A percentile compares a stretch with the other conserved stretches of the same genome.
Conservation (phyloP, 2,329 filamentous ascomycete genomes). For the Sporothrix schenckii region DNA sequence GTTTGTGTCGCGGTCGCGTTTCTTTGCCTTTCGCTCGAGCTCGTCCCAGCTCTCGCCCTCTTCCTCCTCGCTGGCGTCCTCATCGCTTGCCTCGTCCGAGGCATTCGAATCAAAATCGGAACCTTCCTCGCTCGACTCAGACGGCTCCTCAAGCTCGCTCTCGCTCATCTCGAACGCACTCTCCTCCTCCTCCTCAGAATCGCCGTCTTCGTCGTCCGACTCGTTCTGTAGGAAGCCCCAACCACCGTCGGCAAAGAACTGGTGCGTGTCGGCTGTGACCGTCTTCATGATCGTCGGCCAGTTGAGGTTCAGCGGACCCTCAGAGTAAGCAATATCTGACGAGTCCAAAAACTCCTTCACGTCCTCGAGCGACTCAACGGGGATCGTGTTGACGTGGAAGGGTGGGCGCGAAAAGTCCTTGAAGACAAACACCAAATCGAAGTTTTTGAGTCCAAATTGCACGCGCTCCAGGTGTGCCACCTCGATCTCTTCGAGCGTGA, state of each 20-base stretch:
- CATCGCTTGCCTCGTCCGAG: constrained; percentile 78
- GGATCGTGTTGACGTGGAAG: constrained; percentile 96
- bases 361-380: constrained; percentile 88
- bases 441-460: constrained; percentile 96
- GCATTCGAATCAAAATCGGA: constrained; percentile 93
- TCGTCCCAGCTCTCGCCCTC: constrained; percentile 93
- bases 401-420: constrained; percentile 93
- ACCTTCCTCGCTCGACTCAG: constrained; percentile 76
- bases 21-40: constrained; percentile 85
- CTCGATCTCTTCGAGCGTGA: constrained; percentile 95
- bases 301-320: constrained; percentile 95
- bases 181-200: constrained; percentile 83
- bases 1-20: constrained; percentile 69
- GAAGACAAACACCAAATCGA: constrained; percentile 97
- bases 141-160: constrained; percentile 80
- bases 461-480: constrained; percentile 95
- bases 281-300: constrained; percentile 99
- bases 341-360: constrained; percentile 98
- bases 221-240: constrained; percentile 92
- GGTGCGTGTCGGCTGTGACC: constrained; percentile 87
- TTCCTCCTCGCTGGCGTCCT: constrained; percentile 73
- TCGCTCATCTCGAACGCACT: constrained; percentile 90
- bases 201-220: constrained; percentile 78
- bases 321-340: constrained; percentile 89
- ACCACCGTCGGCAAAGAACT: constrained; percentile 92